Percentiles rank a stretch among this genome's conserved stretches.
Evolutionary conservation across 2,329 filamentous ascomycete species (phyloP).

Genomic region (Cladophialophora psammophila): DNA sequence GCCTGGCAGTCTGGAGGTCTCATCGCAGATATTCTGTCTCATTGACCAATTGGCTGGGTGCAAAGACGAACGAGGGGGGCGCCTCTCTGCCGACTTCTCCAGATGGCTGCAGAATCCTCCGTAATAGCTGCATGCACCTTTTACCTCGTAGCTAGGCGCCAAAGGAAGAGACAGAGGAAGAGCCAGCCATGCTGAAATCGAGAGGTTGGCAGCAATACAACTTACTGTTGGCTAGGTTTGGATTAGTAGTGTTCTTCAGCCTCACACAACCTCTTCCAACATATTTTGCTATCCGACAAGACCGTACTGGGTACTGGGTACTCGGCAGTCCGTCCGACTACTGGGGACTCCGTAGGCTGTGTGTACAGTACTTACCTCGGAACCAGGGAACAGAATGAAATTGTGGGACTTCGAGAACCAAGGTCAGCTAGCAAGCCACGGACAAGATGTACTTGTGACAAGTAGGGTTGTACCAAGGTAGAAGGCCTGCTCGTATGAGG

Average conservation of each 20-base stretch:
- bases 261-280: background rate
- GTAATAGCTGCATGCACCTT: background rate
- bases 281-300: background rate
- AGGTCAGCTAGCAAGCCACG: too few relatives aligned
- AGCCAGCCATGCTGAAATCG: background rate
- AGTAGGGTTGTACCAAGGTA: too few relatives aligned
- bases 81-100: background rate
- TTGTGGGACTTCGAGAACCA: too few relatives aligned
- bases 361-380: too few relatives aligned
- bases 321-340: background rate
- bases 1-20: background rate
- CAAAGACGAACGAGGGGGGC: background rate
- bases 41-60: background rate
- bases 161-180: background rate
- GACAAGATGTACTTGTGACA: too few relatives aligned
- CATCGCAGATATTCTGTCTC: background rate
- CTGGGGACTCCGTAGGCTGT: too few relatives aligned
- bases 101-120: background rate
- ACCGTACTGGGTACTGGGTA: too few relatives aligned
- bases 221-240: background rate
- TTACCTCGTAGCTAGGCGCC: background rate
- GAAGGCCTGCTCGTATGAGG: background rate
- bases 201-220: background rate
- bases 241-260: background rate
- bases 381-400: too few relatives aligned